A percentile compares a stretch with the other conserved stretches of the same genome.
These are phyloP conservation scores for Rosa rugosa DNA, from an alignment of 306 rosid genomes.

Conservation along the genomic window DNA sequence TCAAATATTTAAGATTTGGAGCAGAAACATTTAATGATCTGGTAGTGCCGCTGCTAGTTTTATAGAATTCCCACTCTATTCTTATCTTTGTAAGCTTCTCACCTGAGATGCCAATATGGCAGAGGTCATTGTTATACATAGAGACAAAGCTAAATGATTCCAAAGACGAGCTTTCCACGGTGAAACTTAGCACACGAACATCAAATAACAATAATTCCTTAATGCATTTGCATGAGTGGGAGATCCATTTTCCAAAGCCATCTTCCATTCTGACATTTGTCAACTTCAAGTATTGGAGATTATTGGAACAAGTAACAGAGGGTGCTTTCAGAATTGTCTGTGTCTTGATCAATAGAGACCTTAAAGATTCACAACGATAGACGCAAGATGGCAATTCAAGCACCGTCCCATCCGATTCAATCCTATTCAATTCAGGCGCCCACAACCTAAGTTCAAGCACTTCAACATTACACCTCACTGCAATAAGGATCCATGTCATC, in stretches of 20 bases:
- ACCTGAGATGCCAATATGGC: not conserved
- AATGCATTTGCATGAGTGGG: not conserved
- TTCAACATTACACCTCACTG: conserved; percentile 15
- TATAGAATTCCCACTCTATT: not conserved
- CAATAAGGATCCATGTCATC: not conserved
- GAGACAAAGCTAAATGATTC: not conserved
- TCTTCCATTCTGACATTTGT: not conserved
- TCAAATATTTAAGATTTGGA: not conserved
- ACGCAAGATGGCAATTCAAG: not conserved
- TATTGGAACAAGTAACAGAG: not conserved
- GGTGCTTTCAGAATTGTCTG: not conserved
- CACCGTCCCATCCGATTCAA: not conserved
- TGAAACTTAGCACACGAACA: not conserved
- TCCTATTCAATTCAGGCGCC: not conserved
- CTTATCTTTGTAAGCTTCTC: not conserved
- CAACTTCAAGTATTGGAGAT: not conserved
- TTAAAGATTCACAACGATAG: not conserved
- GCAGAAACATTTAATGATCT: not conserved
- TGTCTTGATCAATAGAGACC: not conserved
- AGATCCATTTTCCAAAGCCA: not conserved
- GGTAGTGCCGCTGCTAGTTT: not conserved
- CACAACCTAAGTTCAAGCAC: not conserved
- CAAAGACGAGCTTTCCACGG: not conserved
- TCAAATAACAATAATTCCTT: not conserved
- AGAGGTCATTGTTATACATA: too few species aligned